Evolutionary conservation across 2,329 filamentous ascomycete species (phyloP), one percentile per base, ranked within the genome.

Genomic region (Fusarium nisikadoi): DNA sequence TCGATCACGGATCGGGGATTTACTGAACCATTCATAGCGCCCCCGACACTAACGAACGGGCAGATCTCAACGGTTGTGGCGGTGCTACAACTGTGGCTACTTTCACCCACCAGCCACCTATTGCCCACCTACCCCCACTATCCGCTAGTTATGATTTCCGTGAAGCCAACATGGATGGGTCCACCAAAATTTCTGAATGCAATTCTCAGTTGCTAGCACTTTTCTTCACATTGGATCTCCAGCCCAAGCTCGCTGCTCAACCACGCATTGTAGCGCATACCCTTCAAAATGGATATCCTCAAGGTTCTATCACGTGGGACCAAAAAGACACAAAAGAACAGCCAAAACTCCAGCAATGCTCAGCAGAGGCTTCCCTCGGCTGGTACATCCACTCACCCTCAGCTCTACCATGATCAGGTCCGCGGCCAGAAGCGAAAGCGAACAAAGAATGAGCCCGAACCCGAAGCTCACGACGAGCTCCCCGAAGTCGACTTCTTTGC

Each of bases 251-350:
- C 59, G 23, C 50, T 56, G 20, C 53, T 50, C 56, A 55, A 42
- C 42, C 49, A 66, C 59, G 50, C 46, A 45, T 45, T 53, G 50
- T 41, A 64, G 61, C 33, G 57, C 29, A 45, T 27, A 19, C 9
- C 16, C 23, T 25, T 62, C 56, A 35, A 50, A 36, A 93, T 93
- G 91, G 92, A 94, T 81, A 90, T 94, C 60, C 85, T 94, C 77
- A 93, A 91, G 77, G 83, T 94, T 36, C 84, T 94, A 65, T 93
- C 92, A 39, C 87, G 92, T 55, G 91, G 91, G 63, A 90, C 89
- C 6, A 93, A 92, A 69, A 85, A 85, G 76, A 83, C 85, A 19
- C 78, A 83, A 9, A 85, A 83, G 63, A 75, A 78, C 23, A 68
- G 81, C 43, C 75, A 74, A 31, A 60, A 68, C 38, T 73, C 71